Evolutionary conservation across 108 stramenopile species (phyloP).

Genomic region (Skeletonema marinoi): DNA sequence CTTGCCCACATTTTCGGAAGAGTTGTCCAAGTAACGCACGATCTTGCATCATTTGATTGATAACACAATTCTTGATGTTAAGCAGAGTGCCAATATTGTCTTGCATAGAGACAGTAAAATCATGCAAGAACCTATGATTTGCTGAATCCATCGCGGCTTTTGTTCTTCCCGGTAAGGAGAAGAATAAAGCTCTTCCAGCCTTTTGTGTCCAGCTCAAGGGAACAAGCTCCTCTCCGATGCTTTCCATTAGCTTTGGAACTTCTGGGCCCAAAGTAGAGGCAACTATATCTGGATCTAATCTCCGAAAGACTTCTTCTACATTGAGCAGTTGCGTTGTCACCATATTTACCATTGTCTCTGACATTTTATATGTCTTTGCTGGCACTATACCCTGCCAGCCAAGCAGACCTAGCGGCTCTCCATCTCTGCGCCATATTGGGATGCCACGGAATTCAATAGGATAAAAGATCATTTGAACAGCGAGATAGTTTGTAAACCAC

Average conservation of each 20-base stretch:
- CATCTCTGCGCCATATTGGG: slow-evolving; percentile 61
- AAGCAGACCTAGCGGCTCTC: slow-evolving; percentile 72
- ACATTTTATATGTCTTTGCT: slow-evolving; percentile 86
- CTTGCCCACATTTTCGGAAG: slow-evolving; percentile 79
- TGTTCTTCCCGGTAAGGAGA: slow-evolving; percentile 33
- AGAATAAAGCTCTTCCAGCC: slow-evolving; percentile 39
- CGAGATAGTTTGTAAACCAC: slow-evolving; percentile 93
- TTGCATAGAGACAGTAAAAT: slow-evolving; percentile 65
- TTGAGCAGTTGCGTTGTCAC: slow-evolving; percentile 82
- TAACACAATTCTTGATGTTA: slow-evolving; percentile 81
- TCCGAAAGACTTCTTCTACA: slow-evolving; percentile 76
- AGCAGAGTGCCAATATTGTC: slow-evolving; percentile 73
- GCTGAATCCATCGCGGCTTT: slow-evolving; percentile 36
- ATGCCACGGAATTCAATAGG: slow-evolving; percentile 84
- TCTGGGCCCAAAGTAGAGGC: slow-evolving; percentile 68
- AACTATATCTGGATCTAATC: slow-evolving; percentile 68
- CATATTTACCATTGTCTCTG: slow-evolving; percentile 82
- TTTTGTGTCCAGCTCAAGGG: slow-evolving; percentile 18
- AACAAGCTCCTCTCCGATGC: slow-evolving; percentile 60
- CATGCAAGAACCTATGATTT: slow-evolving; percentile 59
- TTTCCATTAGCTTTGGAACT: slow-evolving; percentile 69
- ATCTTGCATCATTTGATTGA: slow-evolving; percentile 88
- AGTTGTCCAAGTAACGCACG: slow-evolving; percentile 70
- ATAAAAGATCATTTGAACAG: slow-evolving; percentile 91
- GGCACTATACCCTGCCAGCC: slow-evolving; percentile 94